Evolutionary conservation across 495 filamentous ascomycete genomes (phyloP), one percentile per base, ranked within the genome.

Genomic region (Daldinia bambusicola): DNA sequence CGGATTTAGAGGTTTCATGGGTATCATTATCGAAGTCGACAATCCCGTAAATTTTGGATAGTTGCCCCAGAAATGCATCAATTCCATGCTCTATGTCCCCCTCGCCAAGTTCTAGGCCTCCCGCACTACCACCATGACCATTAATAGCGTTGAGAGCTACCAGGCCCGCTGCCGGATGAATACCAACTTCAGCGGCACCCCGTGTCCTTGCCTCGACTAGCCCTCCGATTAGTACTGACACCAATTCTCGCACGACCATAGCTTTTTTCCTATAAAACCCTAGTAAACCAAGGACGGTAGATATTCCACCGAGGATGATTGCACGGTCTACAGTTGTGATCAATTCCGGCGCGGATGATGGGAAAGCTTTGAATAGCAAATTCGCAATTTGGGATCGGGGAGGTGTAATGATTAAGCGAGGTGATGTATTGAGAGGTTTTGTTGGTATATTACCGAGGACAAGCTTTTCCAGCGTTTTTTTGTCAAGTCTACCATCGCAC

Each of bases 131-230:
- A 4, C 72, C 71, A 26, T 79, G 79, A 9, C 81, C 82, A 45
- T 82, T 82, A 2, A 79, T 75, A 20, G 80, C 74, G 55, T 83
- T 84, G 22, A 94, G 79, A 67, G 89, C 89, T 12, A 89, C 87
- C 43, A 96, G 79, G 1, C 92, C 93, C 22, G 95, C 93, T 30
- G 93, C 94, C 51, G 96, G 96, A 79, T 98, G 95, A 50, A 99
- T 91, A 4, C 96, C 95, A 63, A 95, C 90, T 71, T 98, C 95
- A 18, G 96, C 95, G 59, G 95, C 96, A 36, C 94, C 93, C 61
- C 93, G 85, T 61, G 96, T 97, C 41, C 95, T 85, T 14, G 96
- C 96, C 77, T 97, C 92, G n/a, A 97, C 90, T 32, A 99, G 82
- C 0, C 90, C 92, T 61, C 91, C 91, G 59, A 95, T 91, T 63